Base-by-base conservation (phyloP, 108 stramenopile species). In the Cyclotella cryptica region DNA sequence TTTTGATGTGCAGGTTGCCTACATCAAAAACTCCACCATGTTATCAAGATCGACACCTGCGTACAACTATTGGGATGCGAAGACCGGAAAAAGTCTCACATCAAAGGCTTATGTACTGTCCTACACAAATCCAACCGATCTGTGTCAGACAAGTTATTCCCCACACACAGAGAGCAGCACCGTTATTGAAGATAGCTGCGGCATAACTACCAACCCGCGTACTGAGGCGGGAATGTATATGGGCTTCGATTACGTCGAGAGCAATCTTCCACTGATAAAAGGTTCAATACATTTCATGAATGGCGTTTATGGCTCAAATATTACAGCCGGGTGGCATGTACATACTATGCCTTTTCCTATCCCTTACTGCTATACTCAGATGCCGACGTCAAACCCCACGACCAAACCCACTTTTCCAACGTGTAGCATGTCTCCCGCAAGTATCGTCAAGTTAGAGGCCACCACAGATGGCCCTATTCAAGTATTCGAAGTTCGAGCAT, bases 1-100 rank as follows among this genome's bases (percentile, higher is more conserved):
- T 21, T 19, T 55, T 24, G 55, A 55, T 24, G 22, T 55, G n/a
- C 55, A 55, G 22, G 55, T 55, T n/a, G 55, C 55, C 11, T 55
- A 55, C 1, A 55, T 55, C 22, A 55, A 55, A 21, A 55, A 55
- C 22, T 24, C 22, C 3, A 55, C 55, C 22, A 55, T 55, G 55
- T n/a, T 55, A 24, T 55, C 13, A 22, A 55, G 55, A 55, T 24
- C 55, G 24, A 22, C 55, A 22, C 22, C 55, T 24, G 55, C 55
- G 1, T 55, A 55, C 22, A 12, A 24, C 8, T 55, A 55, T 55
- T 55, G 55, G 55, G 21, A 55, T 55, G n/a, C 55, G 1, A 55
- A 55, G 24, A 19, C 8, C 4, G 55, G 55, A 24, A 55, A 24
- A 26, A 22, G 11, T 12, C n/a, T 12, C 55, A 26, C 55, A 55